Evolutionary conservation across 208 protist species (phyloP), one percentile per base, ranked within the genome.

Genomic region (Crithidia brevicula): DNA sequence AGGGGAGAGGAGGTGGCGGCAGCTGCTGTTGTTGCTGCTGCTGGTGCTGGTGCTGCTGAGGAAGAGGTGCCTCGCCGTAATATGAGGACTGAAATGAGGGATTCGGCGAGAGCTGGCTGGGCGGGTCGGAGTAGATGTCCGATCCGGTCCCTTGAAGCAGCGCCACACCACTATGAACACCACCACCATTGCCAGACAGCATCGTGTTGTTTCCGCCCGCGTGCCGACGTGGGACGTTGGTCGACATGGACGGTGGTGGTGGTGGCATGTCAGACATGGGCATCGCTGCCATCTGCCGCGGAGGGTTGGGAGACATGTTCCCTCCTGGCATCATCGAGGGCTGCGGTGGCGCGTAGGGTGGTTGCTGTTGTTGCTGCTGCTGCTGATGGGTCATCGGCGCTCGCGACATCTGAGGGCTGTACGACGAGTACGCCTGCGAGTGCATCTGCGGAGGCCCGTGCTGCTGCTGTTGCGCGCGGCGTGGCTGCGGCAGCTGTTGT

Each of bases 401-500:
- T 40, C 36, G 10, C 15, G 8, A 13, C 36, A 16, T 7, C 36
- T 40, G 36, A n/a, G n/a, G n/a, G n/a, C n/a, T n/a, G n/a, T n/a
- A n/a, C n/a, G n/a, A n/a, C n/a, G n/a, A n/a, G n/a, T n/a, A n/a
- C n/a, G n/a, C n/a, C n/a, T n/a, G n/a, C n/a, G n/a, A 6, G 36
- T 42, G 6, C 36, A 42, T 42, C 42, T 47, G 42, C 1, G 13
- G 42, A 7, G 13, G 42, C 18, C 20, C 16, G 13, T 47, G 42
- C 47, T 25, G 46, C 22, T 31, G 23, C 46, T 52, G 47, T 9
- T 52, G 23, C 16, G 47, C 47, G 1, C 42, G 42, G 16, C 42
- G 42, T 47, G 42, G 42, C 42, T 65, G 59, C 36, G 38, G 42
- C 31, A 49, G 33, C 62, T 68, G 62, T 16, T 20, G 47, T 3